Percentiles rank a stretch among this genome's conserved stretches.
phyloP scores from a whole-genome alignment of 148 eudicot genomes.

The Cornus florida region DNA sequence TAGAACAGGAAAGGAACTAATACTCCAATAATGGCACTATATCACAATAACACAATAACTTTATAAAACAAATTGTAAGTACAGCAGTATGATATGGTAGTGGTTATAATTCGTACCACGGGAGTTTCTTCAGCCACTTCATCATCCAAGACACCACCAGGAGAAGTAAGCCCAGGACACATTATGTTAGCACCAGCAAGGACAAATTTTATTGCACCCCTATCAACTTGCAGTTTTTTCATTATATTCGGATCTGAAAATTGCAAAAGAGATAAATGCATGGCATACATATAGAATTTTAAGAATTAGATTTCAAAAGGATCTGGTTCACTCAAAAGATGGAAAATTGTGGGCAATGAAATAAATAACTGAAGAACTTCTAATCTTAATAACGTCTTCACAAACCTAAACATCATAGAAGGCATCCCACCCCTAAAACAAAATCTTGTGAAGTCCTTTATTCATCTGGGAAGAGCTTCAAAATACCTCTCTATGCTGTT shows the following conservation, averaged over 20 bases:
- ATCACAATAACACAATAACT: no score
- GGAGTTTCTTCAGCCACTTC: slow-evolving; percentile 88
- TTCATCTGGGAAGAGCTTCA: neutral
- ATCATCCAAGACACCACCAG: slow-evolving; percentile 93
- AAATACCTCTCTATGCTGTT: neutral
- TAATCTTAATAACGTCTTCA: neutral
- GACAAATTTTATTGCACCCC: slow-evolving; percentile 94
- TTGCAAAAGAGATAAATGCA: slow-evolving; percentile 26
- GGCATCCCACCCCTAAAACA: neutral
- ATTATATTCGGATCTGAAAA: slow-evolving; percentile 94
- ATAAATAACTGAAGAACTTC: neutral
- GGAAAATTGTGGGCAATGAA: neutral
- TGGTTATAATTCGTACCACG: slow-evolving; percentile 50
- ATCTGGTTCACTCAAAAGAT: neutral
- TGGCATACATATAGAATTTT: slow-evolving; percentile 4
- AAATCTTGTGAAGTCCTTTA: neutral
- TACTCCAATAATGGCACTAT: no score
- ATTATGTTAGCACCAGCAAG: slow-evolving; percentile 96
- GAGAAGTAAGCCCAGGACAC: slow-evolving; percentile 99
- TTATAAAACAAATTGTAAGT: neutral
- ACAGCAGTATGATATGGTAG: neutral
- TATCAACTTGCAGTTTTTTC: slow-evolving; percentile 93
- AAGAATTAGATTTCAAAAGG: neutral
- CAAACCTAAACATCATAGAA: neutral
- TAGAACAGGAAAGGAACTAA: neutral